Percentiles rank a stretch among this genome's conserved stretches.
phyloP scores from a whole-genome alignment of 2,329 filamentous ascomycete species.

The Ilyonectria destructans region DNA sequence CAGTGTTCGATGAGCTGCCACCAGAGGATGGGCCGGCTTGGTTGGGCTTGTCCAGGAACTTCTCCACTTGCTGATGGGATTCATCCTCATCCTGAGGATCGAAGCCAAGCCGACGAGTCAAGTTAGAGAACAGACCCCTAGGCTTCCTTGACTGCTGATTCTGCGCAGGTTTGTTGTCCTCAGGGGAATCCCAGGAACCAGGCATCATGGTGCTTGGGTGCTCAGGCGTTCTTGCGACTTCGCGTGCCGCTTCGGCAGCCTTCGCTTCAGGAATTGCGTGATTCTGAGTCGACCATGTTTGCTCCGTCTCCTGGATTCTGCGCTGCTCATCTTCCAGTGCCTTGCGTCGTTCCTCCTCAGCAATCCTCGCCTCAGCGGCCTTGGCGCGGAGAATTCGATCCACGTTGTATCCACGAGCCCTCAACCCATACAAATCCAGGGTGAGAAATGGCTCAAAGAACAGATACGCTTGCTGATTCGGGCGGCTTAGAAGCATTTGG shows the following conservation, averaged over 20 bases:
- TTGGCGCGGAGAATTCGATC: constrained; percentile 93
- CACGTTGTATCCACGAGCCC: constrained; percentile 94
- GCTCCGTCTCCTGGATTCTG: constrained; percentile 72
- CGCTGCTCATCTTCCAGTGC: constrained; percentile 82
- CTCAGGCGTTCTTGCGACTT: constrained; percentile 60
- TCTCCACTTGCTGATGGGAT: constrained; percentile 60
- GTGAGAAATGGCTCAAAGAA: constrained; percentile 94
- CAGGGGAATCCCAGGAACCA: constrained; percentile 81
- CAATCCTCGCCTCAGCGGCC: constrained; percentile 88
- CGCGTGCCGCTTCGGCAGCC: constrained; percentile 57
- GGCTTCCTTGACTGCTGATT: constrained; percentile 59
- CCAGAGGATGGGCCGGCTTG: constrained; percentile 39
- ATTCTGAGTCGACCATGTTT: constrained; percentile 57
- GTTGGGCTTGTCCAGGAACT: constrained; percentile 59
- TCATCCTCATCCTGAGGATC: constrained; percentile 65
- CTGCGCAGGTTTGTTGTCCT: constrained; percentile 57
- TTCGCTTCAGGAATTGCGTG: constrained; percentile 51
- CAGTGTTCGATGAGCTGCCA: constrained; percentile 32
- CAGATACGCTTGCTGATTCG: constrained; percentile 90
- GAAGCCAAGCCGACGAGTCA: constrained; percentile 79
- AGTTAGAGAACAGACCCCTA: constrained; percentile 77
- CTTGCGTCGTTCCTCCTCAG: constrained; percentile 85
- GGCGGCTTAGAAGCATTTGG: constrained; percentile 83
- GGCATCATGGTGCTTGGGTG: constrained; percentile 73
- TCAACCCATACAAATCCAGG: constrained; percentile 85